These are phyloP conservation scores for Pseudoturritis turrita DNA, from an alignment of 345 rosid genomes.

Conservation along the genomic window DNA sequence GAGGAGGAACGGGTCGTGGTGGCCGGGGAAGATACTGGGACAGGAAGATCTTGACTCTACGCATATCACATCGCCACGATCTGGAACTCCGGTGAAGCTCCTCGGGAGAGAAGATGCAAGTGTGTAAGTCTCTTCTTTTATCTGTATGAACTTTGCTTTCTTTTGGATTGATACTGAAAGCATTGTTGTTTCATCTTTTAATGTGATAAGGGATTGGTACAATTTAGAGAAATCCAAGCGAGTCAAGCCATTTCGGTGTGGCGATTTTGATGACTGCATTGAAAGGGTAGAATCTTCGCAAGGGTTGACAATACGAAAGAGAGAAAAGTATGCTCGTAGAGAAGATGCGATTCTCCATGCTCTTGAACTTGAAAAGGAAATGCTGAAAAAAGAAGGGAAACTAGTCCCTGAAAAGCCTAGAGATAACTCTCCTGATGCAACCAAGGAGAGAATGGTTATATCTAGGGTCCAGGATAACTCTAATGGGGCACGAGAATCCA, in stretches of 20 bases:
- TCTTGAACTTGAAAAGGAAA: conserved; percentile 87
- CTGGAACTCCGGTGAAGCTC: conserved; percentile 98
- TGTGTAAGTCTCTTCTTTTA: conserved; percentile 59
- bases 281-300: conserved; percentile 80
- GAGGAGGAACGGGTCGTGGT: conserved; percentile 98
- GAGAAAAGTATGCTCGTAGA: conserved; percentile 99
- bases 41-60: conserved; percentile 75
- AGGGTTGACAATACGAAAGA: conserved; percentile 74
- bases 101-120: conserved; percentile 99
- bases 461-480: conserved; percentile 42
- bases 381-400: conserved; percentile 52
- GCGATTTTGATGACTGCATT: conserved; percentile 94
- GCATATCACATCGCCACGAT: conserved; percentile 77
- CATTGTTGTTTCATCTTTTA: not conserved
- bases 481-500: conserved; percentile 31
- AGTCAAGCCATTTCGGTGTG: conserved; percentile 95
- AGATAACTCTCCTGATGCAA: conserved; percentile 37
- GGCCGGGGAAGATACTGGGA: conserved; percentile 93
- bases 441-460: conserved; percentile 37
- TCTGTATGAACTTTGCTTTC: not conserved
- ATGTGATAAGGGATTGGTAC: conserved; percentile 81
- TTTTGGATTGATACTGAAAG: not conserved
- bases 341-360: conserved; percentile 99
- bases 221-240: conserved; percentile 98
- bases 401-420: conserved; percentile 30